Evolutionary conservation across 139 green algal genomes (phyloP).

Genomic region (Tetradesmus lagerheimii): DNA sequence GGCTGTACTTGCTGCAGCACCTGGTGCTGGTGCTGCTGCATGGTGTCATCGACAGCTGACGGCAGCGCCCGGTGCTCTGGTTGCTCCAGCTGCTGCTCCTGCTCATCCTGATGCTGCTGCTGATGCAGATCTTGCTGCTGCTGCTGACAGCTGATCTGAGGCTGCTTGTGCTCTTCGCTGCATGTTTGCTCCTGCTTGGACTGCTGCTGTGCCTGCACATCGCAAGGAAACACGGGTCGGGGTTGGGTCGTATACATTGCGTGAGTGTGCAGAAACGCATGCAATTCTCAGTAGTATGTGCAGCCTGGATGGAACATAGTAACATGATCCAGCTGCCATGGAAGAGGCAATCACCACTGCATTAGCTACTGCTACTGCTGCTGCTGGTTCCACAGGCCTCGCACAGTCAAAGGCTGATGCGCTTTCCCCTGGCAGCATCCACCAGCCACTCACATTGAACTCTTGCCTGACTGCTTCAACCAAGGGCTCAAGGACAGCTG

Average conservation of each 20-base stretch:
- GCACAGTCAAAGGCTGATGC: background rate
- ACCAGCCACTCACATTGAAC: background rate
- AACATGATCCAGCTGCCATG: background rate
- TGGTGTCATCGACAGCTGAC: background rate
- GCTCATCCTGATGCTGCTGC: background rate
- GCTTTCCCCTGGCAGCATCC: background rate
- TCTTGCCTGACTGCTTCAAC: slow-evolving; percentile 24
- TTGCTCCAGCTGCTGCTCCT: background rate
- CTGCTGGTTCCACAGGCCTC: background rate
- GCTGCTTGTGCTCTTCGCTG: background rate
- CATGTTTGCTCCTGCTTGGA: background rate
- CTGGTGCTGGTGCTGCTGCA: slow-evolving; percentile 7
- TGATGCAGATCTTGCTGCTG: background rate
- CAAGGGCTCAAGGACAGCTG: slow-evolving; percentile 23
- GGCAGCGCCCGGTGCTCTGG: background rate
- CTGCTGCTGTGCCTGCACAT: slow-evolving; percentile 17
- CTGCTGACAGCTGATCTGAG: background rate
- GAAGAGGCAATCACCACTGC: background rate
- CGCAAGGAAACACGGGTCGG: background rate
- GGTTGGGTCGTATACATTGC: background rate
- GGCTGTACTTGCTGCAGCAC: background rate
- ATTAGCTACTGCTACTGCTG: background rate
- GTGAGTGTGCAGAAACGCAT: background rate
- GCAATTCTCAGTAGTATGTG: too few relatives aligned
- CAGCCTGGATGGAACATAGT: too few relatives aligned